Evolutionary conservation across 805 yeast species (phyloP), one percentile per base, ranked within the genome.

Genomic region (Yarrowia sp.): DNA sequence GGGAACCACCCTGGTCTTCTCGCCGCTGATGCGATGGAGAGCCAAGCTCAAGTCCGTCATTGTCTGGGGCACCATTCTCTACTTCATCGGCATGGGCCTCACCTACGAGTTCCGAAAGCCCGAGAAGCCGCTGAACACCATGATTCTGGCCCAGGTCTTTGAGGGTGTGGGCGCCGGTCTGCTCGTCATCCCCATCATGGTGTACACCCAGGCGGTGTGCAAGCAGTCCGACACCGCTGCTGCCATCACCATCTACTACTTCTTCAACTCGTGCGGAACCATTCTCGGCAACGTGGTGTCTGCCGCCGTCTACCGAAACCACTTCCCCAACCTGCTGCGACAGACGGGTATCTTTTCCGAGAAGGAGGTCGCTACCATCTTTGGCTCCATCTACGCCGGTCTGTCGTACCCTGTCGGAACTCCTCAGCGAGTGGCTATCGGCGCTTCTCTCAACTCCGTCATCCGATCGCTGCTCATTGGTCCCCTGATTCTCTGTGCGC

Each of bases 201-300:
- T 68, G 8, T 49, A 46, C 55, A 49, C 63, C 19, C 69, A 68
- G 56, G 49, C 49, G 1, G 46, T 50, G 20, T 52, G 50, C 30
- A 42, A 36, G 13, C 65, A 52, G n/a, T 40, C 64, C 30, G 68
- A 68, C 8, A 67, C 67, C 14, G 68, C 64, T 3, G 63, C 56
- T 17, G 52, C 68, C 36, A 68, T 67, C 40, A 40, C 68, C 24
- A 19, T 64, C 33, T 68, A 64, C 43, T 38, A 64, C 50, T 44
- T 67, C 10, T 68, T 53, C 50, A 44, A 64, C 34, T 40, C 69
- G 5, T 14, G 46, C 55, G 69, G 69, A 38, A 58, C 67, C 42
- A 58, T 68, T 38, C 53, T 68, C 20, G 69, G 68, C 2, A 58
- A 68, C 43, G 68, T 60, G 10, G 44, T 68, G 17, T 64, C 68